A percentile compares a stretch with the other conserved stretches of the same genome.
Evolutionary conservation across 2,329 filamentous ascomycete species (phyloP).

Genomic region (Xylaria sp.): DNA sequence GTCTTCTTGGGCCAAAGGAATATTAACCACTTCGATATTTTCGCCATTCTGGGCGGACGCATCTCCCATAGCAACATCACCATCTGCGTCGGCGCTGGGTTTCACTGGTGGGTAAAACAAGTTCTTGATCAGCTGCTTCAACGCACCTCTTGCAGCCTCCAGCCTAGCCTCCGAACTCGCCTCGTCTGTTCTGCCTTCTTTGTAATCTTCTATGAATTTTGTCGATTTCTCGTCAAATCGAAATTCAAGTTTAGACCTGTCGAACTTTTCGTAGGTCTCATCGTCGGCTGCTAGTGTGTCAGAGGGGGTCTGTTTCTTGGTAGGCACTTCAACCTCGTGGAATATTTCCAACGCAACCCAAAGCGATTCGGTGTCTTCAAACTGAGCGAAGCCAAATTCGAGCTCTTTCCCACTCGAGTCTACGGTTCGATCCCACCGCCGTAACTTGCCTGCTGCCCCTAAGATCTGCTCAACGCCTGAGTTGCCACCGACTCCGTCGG

Average conservation of each 20-base stretch:
- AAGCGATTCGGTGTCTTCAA: constrained; percentile 87
- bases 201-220: constrained; percentile 85
- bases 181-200: constrained; percentile 68
- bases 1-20: constrained; percentile 85
- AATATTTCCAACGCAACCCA: constrained; percentile 85
- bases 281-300: constrained; percentile 50
- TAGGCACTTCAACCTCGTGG: constrained; percentile 79
- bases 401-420: constrained; percentile 72
- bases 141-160: constrained; percentile 69
- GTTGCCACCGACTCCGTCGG: constrained; percentile 77
- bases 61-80: constrained; percentile 74
- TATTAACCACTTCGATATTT: constrained; percentile 85
- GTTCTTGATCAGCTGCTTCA: constrained; percentile 72
- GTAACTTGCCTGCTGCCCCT: constrained; percentile 75
- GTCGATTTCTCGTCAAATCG: constrained; percentile 82
- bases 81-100: constrained; percentile 63
- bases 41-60: constrained; percentile 59
- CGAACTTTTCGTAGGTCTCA: constrained; percentile 59
- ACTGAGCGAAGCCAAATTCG: constrained; percentile 95
- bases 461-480: constrained; percentile 81
- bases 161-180: constrained; percentile 69
- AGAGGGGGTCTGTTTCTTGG: constrained; percentile 70
- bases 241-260: constrained; percentile 74
- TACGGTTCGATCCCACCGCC: constrained; percentile 82
- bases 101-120: constrained; percentile 70